These are phyloP conservation scores for Drechslera avenae DNA, from an alignment of 2,329 filamentous ascomycete genomes.

Conservation along the genomic window DNA sequence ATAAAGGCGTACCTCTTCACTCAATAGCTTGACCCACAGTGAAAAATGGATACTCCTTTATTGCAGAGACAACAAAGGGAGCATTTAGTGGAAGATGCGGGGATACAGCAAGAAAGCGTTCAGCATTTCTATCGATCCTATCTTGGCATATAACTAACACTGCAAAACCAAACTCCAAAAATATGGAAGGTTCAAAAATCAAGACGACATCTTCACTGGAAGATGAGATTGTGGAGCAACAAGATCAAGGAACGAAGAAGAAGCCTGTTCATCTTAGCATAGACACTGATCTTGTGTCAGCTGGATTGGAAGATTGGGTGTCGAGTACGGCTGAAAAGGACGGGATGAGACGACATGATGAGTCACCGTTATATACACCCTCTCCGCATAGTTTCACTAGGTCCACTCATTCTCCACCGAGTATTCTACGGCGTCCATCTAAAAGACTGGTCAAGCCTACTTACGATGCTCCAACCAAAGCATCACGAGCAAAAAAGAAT, in stretches of 20 bases:
- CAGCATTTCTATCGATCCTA: not conserved
- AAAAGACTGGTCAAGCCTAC: not conserved
- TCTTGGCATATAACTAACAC: not conserved
- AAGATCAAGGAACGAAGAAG: too few relatives aligned
- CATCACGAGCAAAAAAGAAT: slow-evolving; percentile 10
- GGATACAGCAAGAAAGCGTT: not conserved
- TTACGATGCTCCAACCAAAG: slow-evolving; percentile 6
- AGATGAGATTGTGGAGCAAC: not conserved
- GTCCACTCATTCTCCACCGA: too few relatives aligned
- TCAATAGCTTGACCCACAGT: not conserved
- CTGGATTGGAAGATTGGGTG: too few relatives aligned
- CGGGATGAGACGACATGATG: too few relatives aligned
- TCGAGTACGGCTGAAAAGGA: too few relatives aligned
- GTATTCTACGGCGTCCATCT: too few relatives aligned
- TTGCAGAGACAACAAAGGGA: not conserved
- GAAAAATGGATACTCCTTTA: not conserved
- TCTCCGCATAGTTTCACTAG: too few relatives aligned
- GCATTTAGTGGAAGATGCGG: not conserved
- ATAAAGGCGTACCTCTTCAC: not conserved
- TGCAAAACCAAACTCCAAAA: not conserved
- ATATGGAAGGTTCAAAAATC: not conserved
- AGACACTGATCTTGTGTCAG: too few relatives aligned
- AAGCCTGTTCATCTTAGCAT: too few relatives aligned
- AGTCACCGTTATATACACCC: too few relatives aligned
- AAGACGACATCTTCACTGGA: not conserved